Percentiles rank a stretch among this genome's conserved stretches.
phyloP scores from a whole-genome alignment of 306 rosid genomes.

The Geum urbanum region DNA sequence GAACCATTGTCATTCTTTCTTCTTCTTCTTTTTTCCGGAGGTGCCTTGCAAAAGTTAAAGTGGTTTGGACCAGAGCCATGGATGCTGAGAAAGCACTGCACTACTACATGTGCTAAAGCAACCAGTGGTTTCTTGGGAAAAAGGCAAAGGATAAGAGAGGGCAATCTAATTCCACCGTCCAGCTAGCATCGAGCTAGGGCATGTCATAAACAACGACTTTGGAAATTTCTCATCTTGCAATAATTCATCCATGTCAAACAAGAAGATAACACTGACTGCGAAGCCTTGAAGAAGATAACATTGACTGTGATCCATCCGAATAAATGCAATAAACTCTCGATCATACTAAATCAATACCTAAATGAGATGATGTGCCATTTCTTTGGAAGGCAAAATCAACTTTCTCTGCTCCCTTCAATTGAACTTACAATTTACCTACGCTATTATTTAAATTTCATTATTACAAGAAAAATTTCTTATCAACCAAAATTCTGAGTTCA shows the following conservation, averaged over 20 bases:
- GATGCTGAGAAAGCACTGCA: constrained; percentile 18
- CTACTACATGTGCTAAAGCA: constrained; percentile 27
- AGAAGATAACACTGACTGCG: background rate
- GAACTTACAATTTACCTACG: constrained; percentile 19
- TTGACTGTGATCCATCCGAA: background rate
- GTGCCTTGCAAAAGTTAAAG: constrained; percentile 31
- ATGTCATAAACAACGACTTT: background rate
- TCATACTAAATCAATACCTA: background rate
- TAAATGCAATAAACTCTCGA: background rate
- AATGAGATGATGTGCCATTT: constrained; percentile 1
- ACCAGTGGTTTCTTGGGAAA: background rate
- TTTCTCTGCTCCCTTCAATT: constrained; percentile 8
- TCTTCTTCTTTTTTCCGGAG: background rate
- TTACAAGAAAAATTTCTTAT: constrained; percentile 24
- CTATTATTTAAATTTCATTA: constrained; percentile 3
- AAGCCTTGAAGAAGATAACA: background rate
- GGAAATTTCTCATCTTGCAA: background rate
- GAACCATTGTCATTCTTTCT: constrained; percentile 13
- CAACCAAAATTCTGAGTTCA: constrained; percentile 18
- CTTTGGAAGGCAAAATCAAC: background rate
- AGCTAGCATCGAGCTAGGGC: background rate
- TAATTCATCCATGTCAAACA: background rate
- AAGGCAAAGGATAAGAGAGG: constrained; percentile 24
- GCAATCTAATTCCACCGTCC: background rate
- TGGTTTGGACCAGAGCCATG: constrained; percentile 24